Evolutionary conservation across 208 protist species (phyloP).

Genomic region (Leptomonas pyrrhocoris): DNA sequence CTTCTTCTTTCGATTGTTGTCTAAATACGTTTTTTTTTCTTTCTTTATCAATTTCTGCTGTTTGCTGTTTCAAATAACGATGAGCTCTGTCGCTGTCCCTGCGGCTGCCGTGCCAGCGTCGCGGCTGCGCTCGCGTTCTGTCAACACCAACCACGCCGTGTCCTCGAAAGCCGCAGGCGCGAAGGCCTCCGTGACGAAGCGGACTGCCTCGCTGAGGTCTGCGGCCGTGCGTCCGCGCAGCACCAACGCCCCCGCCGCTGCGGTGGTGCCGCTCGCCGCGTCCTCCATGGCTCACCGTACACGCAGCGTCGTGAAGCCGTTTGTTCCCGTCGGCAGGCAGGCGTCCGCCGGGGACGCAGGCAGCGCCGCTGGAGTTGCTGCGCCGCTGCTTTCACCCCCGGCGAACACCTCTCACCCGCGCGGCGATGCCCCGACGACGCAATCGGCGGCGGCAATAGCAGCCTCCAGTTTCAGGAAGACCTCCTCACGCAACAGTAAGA

Average conservation of each 20-base stretch:
- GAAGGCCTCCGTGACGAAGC: constrained; percentile 15
- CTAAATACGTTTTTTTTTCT: background rate
- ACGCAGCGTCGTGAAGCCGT: constrained; percentile 6
- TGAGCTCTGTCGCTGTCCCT: constrained; percentile 1
- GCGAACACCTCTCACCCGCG: constrained; percentile 12
- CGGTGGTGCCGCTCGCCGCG: background rate
- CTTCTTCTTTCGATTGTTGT: too few species aligned
- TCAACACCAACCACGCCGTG: constrained; percentile 19
- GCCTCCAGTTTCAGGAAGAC: background rate
- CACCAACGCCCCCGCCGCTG: background rate
- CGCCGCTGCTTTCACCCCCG: background rate
- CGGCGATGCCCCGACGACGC: background rate
- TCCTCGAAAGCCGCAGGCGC: background rate
- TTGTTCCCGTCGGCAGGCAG: background rate
- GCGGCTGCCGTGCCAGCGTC: constrained; percentile 2
- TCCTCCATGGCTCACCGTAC: constrained; percentile 12
- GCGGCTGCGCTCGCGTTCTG: constrained; percentile 23
- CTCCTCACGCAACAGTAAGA: background rate
- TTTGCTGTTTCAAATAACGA: background rate
- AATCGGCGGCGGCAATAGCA: background rate
- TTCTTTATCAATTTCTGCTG: background rate
- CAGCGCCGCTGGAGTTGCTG: background rate
- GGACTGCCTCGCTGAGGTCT: constrained; percentile 3
- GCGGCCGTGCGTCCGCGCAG: constrained; percentile 8
- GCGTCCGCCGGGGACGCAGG: background rate